Percentiles rank a stretch among this genome's conserved stretches.
These are phyloP conservation scores for Yamadazyma pseudoaaseri DNA, from an alignment of 1,139 yeast species.

Conservation along the genomic window DNA sequence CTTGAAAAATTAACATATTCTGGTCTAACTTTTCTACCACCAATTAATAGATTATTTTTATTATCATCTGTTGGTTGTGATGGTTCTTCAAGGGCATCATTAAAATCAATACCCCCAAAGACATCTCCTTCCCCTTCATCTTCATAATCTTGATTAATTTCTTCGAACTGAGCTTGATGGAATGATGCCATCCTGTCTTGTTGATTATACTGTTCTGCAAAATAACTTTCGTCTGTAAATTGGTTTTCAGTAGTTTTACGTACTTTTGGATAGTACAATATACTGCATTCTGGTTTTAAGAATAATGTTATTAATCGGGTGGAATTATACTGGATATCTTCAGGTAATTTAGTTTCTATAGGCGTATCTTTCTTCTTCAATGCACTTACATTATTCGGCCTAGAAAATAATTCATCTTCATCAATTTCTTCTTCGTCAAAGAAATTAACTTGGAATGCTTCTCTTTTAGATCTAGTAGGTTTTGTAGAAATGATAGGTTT, in stretches of 20 bases:
- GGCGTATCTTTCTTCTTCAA: conserved; percentile 28
- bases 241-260: conserved; percentile 13
- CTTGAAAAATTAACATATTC: conserved; percentile 74
- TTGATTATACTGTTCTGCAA: conserved; percentile 66
- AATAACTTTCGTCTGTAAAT: conserved; percentile 66
- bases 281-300: conserved; percentile 57
- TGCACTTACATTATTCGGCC: conserved; percentile 36
- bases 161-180: conserved; percentile 47
- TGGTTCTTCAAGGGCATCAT: conserved; percentile 38
- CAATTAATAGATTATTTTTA: conserved; percentile 25
- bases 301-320: conserved; percentile 66
- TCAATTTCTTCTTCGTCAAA: conserved; percentile 34
- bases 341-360: conserved; percentile 58
- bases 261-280: conserved; percentile 28
- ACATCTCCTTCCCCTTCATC: conserved; percentile 32
- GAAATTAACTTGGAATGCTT: conserved; percentile 48
- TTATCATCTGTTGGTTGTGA: conserved; percentile 20
- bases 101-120: conserved; percentile 44
- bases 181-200: conserved; percentile 39
- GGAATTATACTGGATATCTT: conserved; percentile 72
- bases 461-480: conserved; percentile 29
- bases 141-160: conserved; percentile 39
- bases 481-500: conserved; percentile 2
- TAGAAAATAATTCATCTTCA: conserved; percentile 50
- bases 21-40: conserved; percentile 46